Evolutionary conservation across 2,329 filamentous ascomycete genomes (phyloP).

Genomic region (Phyllosticta capitalensis): DNA sequence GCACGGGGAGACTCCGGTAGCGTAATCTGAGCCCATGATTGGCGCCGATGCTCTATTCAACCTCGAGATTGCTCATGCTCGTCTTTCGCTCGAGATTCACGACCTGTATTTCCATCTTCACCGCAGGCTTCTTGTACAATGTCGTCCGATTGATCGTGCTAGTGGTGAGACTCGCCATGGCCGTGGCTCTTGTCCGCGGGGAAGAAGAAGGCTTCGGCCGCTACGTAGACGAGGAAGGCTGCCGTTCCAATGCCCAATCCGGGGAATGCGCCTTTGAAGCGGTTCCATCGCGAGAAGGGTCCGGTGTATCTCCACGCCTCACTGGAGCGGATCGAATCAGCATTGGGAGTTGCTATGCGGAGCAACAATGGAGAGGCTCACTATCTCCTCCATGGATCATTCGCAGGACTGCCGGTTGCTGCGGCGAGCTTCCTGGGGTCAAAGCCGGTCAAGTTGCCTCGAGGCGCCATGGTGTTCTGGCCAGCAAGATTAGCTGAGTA

Average conservation of each 20-base stretch:
- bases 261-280: constrained; percentile 78
- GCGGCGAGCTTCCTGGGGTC: constrained; percentile 71
- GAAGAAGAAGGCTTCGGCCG: constrained; percentile 80
- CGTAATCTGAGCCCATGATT: neutral
- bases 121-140: neutral
- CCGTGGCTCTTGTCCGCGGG: constrained; percentile 45
- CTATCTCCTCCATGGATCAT: constrained; percentile 55
- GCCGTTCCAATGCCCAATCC: constrained; percentile 88
- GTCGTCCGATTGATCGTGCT: constrained; percentile 1
- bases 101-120: neutral
- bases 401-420: constrained; percentile 52
- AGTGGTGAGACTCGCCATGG: constrained; percentile 19
- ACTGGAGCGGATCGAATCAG: constrained; percentile 38
- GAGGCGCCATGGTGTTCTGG: constrained; percentile 39
- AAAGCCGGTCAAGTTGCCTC: constrained; percentile 83
- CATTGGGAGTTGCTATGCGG: neutral
- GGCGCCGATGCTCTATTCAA: neutral
- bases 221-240: constrained; percentile 82
- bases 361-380: constrained; percentile 28
- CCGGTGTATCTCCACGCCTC: constrained; percentile 94
- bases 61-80: neutral
- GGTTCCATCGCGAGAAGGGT: constrained; percentile 77
- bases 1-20: neutral
- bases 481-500: neutral
- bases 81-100: neutral